Evolutionary conservation across 2,329 filamentous ascomycete genomes (phyloP).

Genomic region (Neocatenulostroma microsporum): DNA sequence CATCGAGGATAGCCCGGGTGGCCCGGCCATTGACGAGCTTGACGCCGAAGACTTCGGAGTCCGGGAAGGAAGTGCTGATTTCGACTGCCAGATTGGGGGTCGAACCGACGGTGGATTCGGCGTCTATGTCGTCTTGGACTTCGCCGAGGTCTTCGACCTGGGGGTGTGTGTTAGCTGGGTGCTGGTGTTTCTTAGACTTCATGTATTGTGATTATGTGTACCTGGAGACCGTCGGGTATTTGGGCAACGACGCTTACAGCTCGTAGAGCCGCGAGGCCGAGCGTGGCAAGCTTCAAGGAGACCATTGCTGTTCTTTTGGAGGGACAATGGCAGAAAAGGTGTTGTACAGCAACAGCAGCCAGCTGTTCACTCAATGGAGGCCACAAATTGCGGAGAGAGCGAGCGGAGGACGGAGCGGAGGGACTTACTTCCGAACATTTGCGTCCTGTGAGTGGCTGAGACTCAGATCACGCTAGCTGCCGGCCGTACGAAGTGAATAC

Average conservation of each 20-base stretch:
- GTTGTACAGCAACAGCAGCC: too few relatives aligned
- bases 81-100: slow-evolving; percentile 51
- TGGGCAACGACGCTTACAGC: slow-evolving; percentile 58
- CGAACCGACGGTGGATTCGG: slow-evolving; percentile 35
- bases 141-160: slow-evolving; percentile 16
- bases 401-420: too few relatives aligned
- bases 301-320: slow-evolving; percentile 60
- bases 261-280: slow-evolving; percentile 64
- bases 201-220: slow-evolving; percentile 18
- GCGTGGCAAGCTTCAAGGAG: slow-evolving; percentile 61
- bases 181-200: slow-evolving; percentile 19
- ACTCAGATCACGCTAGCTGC: too few relatives aligned
- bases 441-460: too few relatives aligned
- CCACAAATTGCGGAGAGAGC: too few relatives aligned
- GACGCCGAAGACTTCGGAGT: slow-evolving; percentile 78
- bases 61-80: slow-evolving; percentile 52
- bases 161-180: slow-evolving; percentile 6
- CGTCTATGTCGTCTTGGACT: slow-evolving; percentile 8
- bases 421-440: too few relatives aligned
- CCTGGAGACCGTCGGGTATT: slow-evolving; percentile 25
- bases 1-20: slow-evolving; percentile 71
- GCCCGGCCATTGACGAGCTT: slow-evolving; percentile 90
- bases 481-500: too few relatives aligned
- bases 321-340: too few relatives aligned
- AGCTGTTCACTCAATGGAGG: too few relatives aligned